These are phyloP conservation scores for Trichocomaceae sp. DNA, from an alignment of 2,329 filamentous ascomycete species.

Conservation along the genomic window DNA sequence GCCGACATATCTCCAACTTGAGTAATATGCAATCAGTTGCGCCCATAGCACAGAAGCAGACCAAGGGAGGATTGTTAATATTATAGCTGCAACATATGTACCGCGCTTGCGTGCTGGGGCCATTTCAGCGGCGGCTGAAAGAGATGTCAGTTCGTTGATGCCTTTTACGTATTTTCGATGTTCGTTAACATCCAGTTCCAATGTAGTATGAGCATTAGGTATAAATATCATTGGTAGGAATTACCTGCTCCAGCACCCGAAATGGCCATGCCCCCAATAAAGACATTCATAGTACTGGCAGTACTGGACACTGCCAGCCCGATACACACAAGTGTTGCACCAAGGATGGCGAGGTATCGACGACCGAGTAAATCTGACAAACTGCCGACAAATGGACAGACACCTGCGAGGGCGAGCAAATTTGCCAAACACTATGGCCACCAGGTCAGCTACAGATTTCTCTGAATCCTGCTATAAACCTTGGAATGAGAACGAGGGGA, in stretches of 20 bases:
- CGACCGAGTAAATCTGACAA: constrained; percentile 59
- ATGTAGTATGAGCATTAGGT: background rate
- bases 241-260: constrained; percentile 53
- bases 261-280: constrained; percentile 56
- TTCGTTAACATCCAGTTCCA: background rate
- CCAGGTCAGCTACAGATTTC: constrained; percentile 1
- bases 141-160: constrained; percentile 61
- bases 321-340: constrained; percentile 48
- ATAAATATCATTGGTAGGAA: background rate
- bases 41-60: constrained; percentile 57
- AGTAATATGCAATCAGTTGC: constrained; percentile 48
- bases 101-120: constrained; percentile 60
- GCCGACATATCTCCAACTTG: constrained; percentile 40
- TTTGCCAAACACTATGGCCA: constrained; percentile 41
- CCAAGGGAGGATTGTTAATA: constrained; percentile 58
- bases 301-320: constrained; percentile 56
- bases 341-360: constrained; percentile 52
- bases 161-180: constrained; percentile 30
- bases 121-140: constrained; percentile 62
- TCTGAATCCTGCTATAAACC: background rate
- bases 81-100: constrained; percentile 54
- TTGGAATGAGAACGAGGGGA: background rate
- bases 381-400: constrained; percentile 60
- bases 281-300: constrained; percentile 53
- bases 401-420: constrained; percentile 49